Evolutionary conservation across 2,329 filamentous ascomycete species (phyloP).

Genomic region (Phyllosticta ampelicida): DNA sequence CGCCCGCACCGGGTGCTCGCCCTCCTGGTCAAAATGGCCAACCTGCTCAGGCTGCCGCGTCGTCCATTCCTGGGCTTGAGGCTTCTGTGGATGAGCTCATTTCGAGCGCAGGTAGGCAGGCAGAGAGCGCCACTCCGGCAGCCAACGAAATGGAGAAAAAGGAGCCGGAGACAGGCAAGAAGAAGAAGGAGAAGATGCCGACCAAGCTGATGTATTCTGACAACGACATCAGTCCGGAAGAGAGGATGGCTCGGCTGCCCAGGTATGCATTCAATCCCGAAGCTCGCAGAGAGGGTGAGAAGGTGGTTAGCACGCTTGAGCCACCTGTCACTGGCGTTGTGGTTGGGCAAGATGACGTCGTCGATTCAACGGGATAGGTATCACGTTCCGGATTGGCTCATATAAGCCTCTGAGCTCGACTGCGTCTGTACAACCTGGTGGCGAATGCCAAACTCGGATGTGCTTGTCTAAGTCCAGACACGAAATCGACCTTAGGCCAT

Average conservation of each 20-base stretch:
- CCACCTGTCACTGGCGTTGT: slow-evolving; percentile 9
- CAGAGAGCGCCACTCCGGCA: slow-evolving; percentile 21
- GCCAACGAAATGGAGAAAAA: slow-evolving; percentile 46
- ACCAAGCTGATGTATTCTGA: slow-evolving; percentile 69
- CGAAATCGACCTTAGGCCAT: background rate
- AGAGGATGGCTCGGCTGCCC: slow-evolving; percentile 71
- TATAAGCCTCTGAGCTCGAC: background rate
- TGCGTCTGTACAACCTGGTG: background rate
- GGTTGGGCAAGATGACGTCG: slow-evolving; percentile 9
- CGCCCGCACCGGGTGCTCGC: slow-evolving; percentile 11
- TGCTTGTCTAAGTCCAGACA: background rate
- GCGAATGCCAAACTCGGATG: background rate
- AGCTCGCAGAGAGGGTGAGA: slow-evolving; percentile 5
- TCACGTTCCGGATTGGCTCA: background rate
- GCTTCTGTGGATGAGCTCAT: slow-evolving; percentile 43
- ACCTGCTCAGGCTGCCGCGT: slow-evolving; percentile 5
- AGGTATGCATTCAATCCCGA: slow-evolving; percentile 53
- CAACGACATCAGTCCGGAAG: slow-evolving; percentile 70
- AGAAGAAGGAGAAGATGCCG: slow-evolving; percentile 53
- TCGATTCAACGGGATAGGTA: slow-evolving; percentile 9
- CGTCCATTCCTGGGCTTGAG: slow-evolving; percentile 18
- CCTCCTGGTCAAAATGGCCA: slow-evolving; percentile 22
- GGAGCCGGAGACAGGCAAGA: slow-evolving; percentile 39
- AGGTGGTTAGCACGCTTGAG: slow-evolving; percentile 6
- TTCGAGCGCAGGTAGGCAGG: slow-evolving; percentile 36